A percentile compares a stretch with the other conserved stretches of the same genome.
phyloP scores from a whole-genome alignment of 106 monocot genomes.

The Vanilla planifolia region DNA sequence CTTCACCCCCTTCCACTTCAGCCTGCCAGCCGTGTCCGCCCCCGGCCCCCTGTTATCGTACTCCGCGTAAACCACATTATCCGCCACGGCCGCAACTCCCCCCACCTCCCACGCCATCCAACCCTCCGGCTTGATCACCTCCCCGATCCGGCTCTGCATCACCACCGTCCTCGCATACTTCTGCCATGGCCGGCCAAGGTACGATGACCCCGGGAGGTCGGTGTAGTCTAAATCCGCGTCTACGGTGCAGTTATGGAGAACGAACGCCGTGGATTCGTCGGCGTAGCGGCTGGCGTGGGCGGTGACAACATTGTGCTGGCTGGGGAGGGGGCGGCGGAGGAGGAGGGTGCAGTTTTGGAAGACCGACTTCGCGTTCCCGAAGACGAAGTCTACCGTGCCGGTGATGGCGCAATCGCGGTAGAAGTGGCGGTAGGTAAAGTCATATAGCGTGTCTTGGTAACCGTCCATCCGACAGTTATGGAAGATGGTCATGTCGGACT shows the following conservation, averaged over 20 bases:
- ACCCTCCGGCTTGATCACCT: conserved; percentile 29
- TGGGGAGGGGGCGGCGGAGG: conserved; percentile 42
- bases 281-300: conserved; percentile 49
- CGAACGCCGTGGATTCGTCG: conserved; percentile 27
- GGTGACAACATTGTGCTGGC: conserved; percentile 70
- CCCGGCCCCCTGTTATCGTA: conserved; percentile 32
- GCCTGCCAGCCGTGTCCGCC: conserved; percentile 21
- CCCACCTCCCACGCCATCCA: conserved; percentile 30
- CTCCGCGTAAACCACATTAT: conserved; percentile 33
- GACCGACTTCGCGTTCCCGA: conserved; percentile 46
- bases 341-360: conserved; percentile 68
- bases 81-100: conserved; percentile 8
- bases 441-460: conserved; percentile 75
- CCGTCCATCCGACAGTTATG: conserved; percentile 56
- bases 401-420: conserved; percentile 52
- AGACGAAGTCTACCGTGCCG: conserved; percentile 77
- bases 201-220: conserved; percentile 13
- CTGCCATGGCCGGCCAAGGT: conserved; percentile 41
- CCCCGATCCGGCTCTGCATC: conserved; percentile 23
- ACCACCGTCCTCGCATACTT: conserved; percentile 26
- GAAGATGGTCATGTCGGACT: conserved; percentile 39
- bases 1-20: conserved; percentile 30
- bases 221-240: background rate
- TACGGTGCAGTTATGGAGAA: conserved; percentile 64
- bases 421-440: conserved; percentile 45